Evolutionary conservation across 73 alveolate genomes (phyloP).

Genomic region (Paramecium bursaria): DNA sequence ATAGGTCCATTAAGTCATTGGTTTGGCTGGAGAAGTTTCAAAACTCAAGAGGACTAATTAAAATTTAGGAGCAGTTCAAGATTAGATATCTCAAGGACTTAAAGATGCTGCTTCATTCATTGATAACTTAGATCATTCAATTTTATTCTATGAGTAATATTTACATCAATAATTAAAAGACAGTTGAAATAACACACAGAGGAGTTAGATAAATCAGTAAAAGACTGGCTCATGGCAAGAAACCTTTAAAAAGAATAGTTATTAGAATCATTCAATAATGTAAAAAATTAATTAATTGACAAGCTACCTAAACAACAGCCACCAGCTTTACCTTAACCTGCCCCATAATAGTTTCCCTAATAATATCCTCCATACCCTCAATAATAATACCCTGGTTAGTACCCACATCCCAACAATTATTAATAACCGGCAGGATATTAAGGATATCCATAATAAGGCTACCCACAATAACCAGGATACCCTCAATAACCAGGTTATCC

Average conservation of each 20-base stretch:
- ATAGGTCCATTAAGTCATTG: not conserved
- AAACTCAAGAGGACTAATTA: conserved; percentile 1
- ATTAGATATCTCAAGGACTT: not conserved
- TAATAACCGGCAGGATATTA: conserved; percentile 29
- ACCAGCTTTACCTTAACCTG: not conserved
- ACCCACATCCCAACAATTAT: not conserved
- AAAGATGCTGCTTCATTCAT: not conserved
- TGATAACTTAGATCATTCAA: conserved; percentile 50
- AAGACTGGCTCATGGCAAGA: conserved; percentile 32
- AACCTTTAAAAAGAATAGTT: conserved; percentile 7
- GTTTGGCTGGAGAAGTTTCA: conserved; percentile 2
- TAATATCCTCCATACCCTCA: conserved; percentile 27
- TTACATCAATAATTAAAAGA: not conserved
- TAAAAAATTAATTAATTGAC: not conserved
- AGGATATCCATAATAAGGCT: not conserved
- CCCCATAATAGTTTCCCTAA: not conserved
- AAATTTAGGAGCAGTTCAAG: not conserved
- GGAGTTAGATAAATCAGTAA: conserved; percentile 14
- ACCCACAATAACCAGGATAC: not conserved
- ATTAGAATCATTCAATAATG: not conserved
- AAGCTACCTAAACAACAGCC: not conserved
- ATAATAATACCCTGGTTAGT: not conserved
- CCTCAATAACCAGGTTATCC: too few species aligned
- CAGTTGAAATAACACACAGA: conserved; percentile 23
- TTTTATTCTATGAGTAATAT: conserved; percentile 28